Evolutionary conservation across 305 asterid genomes (phyloP), one percentile per base, ranked within the genome.

Genomic region (Lippia alba): DNA sequence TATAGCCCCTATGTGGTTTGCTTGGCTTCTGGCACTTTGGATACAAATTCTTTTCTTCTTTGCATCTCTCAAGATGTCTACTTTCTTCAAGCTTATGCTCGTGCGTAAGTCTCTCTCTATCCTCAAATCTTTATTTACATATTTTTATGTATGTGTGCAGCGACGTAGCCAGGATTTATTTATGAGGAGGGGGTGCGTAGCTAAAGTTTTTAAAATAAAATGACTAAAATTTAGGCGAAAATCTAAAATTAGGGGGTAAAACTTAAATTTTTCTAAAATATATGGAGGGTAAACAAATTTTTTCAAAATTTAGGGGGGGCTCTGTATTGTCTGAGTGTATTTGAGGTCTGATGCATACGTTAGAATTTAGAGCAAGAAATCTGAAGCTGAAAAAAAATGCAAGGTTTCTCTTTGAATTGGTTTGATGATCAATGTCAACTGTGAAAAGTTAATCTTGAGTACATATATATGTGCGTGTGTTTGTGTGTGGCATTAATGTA

Each of bases 21-120:
- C 49, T 82, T 88, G 78, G 94, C 86, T 4, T 80, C 94, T 68
- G 91, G 77, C 41, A 66, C 75, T 77, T 65, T 88, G 76, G 79
- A 84, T 63, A 78, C 91, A 20, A 19, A 49, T 5, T 56, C 85
- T 33, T 88, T 88, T 57, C 84, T 85, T 40, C 75, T 45, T 65
- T 88, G 86, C 56, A 74, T 84, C 75, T 85, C 94, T 82, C 94
- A 87, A 67, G 94, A 87, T 79, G 82, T 77, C 66, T 84, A 66
- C 73, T 86, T 83, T 71, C 91, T 87, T 73, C 86, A 71, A 70
- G 87, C 94, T 79, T 87, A 76, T 82, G 89, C 87, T 69, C 83
- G 76, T 6, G 94, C 94, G 94, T 87, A 85, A 58, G 84, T 30
- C 3, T 61, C 69, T 17, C 51, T 45, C 19, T 44, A 24, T 36